Percentiles rank a stretch among this genome's conserved stretches.
phyloP scores from a whole-genome alignment of 164 flowering plant species.

The Buxus sempervirens region DNA sequence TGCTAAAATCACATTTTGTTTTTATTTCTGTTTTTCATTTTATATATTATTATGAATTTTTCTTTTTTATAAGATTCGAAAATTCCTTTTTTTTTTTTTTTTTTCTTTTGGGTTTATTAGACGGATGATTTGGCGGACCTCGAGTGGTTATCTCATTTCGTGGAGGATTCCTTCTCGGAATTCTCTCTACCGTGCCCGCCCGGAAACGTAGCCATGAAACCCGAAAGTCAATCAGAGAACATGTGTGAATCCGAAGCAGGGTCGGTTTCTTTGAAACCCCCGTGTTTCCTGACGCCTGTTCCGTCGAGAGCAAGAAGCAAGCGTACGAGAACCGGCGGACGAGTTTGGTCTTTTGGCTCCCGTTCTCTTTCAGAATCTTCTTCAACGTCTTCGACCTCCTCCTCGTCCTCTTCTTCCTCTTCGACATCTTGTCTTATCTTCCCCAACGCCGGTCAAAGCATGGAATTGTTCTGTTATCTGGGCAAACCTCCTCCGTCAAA shows the following conservation, averaged over 20 bases:
- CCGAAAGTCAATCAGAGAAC: slow-evolving; percentile 10
- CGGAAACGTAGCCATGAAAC: slow-evolving; percentile 3
- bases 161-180: slow-evolving; percentile 65
- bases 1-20: no score
- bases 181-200: slow-evolving; percentile 28
- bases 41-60: no score
- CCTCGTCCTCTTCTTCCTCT: slow-evolving; percentile 19
- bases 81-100: not conserved
- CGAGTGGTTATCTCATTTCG: slow-evolving; percentile 76
- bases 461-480: slow-evolving; percentile 16
- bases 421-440: slow-evolving; percentile 18
- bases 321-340: slow-evolving; percentile 30
- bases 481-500: slow-evolving; percentile 32
- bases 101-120: no score
- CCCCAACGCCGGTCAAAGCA: slow-evolving; percentile 8
- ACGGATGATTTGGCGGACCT: slow-evolving; percentile 59
- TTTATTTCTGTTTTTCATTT: not conserved
- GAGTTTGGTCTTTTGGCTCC: slow-evolving; percentile 32
- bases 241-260: not conserved
- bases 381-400: slow-evolving; percentile 35
- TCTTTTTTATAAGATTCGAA: not conserved
- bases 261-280: slow-evolving; percentile 1
- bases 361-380: slow-evolving; percentile 28
- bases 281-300: slow-evolving; percentile 22
- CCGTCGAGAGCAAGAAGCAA: slow-evolving; percentile 60